Base-by-base conservation (phyloP, 179 eudicot species). In the Spinacia oleracea region DNA sequence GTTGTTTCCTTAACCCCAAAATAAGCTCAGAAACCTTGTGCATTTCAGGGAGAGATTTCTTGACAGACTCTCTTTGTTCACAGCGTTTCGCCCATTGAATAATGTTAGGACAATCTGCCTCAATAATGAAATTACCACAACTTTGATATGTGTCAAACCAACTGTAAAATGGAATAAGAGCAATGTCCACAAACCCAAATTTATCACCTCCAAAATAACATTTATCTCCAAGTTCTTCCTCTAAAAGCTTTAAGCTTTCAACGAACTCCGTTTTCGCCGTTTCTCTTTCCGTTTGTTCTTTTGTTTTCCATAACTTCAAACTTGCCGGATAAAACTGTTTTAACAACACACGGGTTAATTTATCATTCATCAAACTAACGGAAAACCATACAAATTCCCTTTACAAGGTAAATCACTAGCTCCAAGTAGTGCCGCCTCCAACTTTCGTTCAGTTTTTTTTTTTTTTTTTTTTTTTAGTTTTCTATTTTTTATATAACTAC, bases 111-210 rank as follows among this genome's bases (percentile, higher is more conserved):
- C 74, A 70, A 35, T 46, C 74, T 15, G 21, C 74, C 40, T 46
- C 74, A 6, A 70, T 46, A 46, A 21, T 70, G 32, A 70, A 70
- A 45, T 46, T 15, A 1, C 74, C 74, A 46, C 21, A 45, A 46
- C 29, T 27, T 48, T 70, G 38, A 27, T 70, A 70, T 14, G 40
- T 15, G 5, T 48, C 12, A 46, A 70, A 70, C 74, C 74, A 70
- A 1, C 38, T 46, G 34, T 70, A 70, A 46, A 46, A 46, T 46
- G 74, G 59, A 46, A 70, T 1, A 16, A 70, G n/a, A 2, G 59
- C 74, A 27, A 70, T 46, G 35, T 70, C 74, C 58, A 70, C 74
- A 25, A 70, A 69, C 31, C 74, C 74, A 46, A 70, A 70, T 38
- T 16, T 27, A 27, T 70, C 58, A 70, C 58, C 74, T 46, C 74